These are phyloP conservation scores for Trichocomaceae sp. DNA, from an alignment of 2,329 filamentous ascomycete genomes.

Conservation along the genomic window DNA sequence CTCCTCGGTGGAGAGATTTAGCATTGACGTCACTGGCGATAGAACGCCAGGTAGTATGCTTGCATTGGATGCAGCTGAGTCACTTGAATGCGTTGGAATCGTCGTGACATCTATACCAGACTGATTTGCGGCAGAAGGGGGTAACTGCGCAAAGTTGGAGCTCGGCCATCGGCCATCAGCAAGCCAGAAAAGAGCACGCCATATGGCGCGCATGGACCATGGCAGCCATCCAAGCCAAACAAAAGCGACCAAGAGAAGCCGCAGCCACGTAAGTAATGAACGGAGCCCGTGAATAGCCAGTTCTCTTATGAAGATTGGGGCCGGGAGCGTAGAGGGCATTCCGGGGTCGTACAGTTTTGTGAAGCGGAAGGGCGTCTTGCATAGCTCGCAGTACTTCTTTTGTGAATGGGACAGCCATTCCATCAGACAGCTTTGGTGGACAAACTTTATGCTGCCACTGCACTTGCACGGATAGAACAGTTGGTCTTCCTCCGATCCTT, in stretches of 20 bases:
- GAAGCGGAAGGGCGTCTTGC: constrained; percentile 96
- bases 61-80: constrained; percentile 21
- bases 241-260: constrained; percentile 68
- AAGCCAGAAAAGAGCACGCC: constrained; percentile 92
- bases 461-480: constrained; percentile 98
- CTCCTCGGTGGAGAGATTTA: constrained; percentile 38
- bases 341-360: constrained; percentile 93
- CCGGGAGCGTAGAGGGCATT: constrained; percentile 81
- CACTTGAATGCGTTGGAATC: constrained; percentile 17
- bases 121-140: constrained; percentile 14
- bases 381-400: constrained; percentile 98
- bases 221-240: constrained; percentile 89
- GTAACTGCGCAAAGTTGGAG: constrained; percentile 20
- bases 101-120: constrained; percentile 18
- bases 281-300: constrained; percentile 65
- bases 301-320: constrained; percentile 72
- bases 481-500: constrained; percentile 73
- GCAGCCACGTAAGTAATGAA: constrained; percentile 69
- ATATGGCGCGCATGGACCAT: constrained; percentile 83
- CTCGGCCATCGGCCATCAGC: constrained; percentile 66
- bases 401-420: constrained; percentile 98
- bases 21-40: constrained; percentile 34
- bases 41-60: constrained; percentile 19
- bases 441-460: constrained; percentile 96
- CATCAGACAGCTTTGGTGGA: constrained; percentile 97